Evolutionary conservation across 208 protist genomes (phyloP), one percentile per base, ranked within the genome.

Genomic region (Leishmania major): DNA sequence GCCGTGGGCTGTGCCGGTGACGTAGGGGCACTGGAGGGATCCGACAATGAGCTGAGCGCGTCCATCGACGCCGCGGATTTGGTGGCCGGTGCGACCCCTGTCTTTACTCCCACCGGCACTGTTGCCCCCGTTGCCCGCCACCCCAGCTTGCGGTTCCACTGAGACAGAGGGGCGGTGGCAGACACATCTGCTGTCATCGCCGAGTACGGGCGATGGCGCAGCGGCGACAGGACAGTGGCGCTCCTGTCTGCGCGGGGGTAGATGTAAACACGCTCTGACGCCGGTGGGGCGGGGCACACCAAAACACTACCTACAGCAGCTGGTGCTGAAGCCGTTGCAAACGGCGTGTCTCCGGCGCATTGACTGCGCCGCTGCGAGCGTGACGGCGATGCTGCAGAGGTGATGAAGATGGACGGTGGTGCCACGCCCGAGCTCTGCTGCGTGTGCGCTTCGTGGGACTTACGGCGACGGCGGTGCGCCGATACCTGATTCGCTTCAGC

Each of bases 241-340:
- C 22, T 72, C 25, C 67, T 49, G 47, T 57, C 45, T n/a, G 6
- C 45, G 53, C 35, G 59, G 40, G 47, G 31, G 59, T 79, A 79
- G 75, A 79, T 79, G 59, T 67, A 60, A 3, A 70, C 43, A 35
- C 75, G 75, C 1, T 79, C 75, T 35, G 43, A 67, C 35, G 75
- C n/a, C 8, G 75, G 59, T 71, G 75, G 75, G 53, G 75, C 75
- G 28, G 75, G 75, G 59, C 71, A 64, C 2, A 79, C 60, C 73
- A 17, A 10, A n/a, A 13, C 51, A 47, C 53, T 17, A 2, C 5
- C 51, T 19, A 51, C 19, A 28, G 73, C 51, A 37, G 73, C 53
- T 31, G 51, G 7, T 43, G 73, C 35, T 40, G 49, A 51, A 47
- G 49, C 17, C 5, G 49, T 31, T 77, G 73, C 25, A 40, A 53